Conservation (phyloP, 345 rosid species). For the Raphanus sativus region DNA sequence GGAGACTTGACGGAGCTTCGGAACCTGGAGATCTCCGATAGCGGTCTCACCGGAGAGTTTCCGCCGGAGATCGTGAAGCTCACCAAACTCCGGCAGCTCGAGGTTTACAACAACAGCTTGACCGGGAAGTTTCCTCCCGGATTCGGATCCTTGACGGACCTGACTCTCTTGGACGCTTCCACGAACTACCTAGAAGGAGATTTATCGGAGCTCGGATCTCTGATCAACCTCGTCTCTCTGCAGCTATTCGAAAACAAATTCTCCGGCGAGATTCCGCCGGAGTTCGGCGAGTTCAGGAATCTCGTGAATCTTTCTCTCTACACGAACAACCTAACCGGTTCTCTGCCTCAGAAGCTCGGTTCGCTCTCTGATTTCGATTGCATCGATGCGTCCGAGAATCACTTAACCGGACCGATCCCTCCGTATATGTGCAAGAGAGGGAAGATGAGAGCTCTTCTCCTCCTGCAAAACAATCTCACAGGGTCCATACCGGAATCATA, state of each 20-base stretch:
- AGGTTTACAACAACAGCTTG: conserved; percentile 58
- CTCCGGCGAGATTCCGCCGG: conserved; percentile 69
- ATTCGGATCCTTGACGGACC: conserved; percentile 59
- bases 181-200: conserved; percentile 54
- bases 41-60: conserved; percentile 52
- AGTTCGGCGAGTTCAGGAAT: conserved; percentile 64
- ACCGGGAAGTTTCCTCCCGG: conserved; percentile 72
- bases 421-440: conserved; percentile 88
- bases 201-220: conserved; percentile 54
- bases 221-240: conserved; percentile 58
- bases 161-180: conserved; percentile 66
- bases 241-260: conserved; percentile 60
- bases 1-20: conserved; percentile 58
- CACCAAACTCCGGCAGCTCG: conserved; percentile 62
- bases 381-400: conserved; percentile 86
- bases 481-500: conserved; percentile 76
- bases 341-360: conserved; percentile 71
- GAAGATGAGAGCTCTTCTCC: conserved; percentile 58
- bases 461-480: conserved; percentile 70
- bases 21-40: conserved; percentile 58
- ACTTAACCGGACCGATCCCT: conserved; percentile 70
- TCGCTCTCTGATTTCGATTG: conserved; percentile 64
- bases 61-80: conserved; percentile 64
- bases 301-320: conserved; percentile 74
- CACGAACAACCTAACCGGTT: conserved; percentile 59